These are phyloP conservation scores for Pontederia crassipes DNA, from an alignment of 176 grass and related monocot species.

Conservation along the genomic window DNA sequence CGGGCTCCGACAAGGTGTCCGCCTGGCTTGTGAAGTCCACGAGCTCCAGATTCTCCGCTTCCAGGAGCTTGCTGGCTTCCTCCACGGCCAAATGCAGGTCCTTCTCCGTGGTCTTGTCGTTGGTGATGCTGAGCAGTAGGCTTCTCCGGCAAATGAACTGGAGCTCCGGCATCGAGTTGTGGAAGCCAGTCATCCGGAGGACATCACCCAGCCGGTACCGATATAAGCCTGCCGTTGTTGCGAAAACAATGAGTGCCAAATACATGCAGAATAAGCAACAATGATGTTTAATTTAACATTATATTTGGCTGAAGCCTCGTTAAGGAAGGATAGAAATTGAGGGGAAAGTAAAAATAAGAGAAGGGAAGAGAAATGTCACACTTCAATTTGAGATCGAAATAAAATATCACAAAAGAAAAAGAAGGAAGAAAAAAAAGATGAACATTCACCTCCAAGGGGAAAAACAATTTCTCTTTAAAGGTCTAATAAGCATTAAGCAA, in stretches of 20 bases:
- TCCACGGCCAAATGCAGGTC: constrained; percentile 88
- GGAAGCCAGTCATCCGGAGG: constrained; percentile 51
- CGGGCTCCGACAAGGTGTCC: constrained; percentile 44
- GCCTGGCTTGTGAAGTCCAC: constrained; percentile 87
- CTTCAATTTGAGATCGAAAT: too few relatives aligned
- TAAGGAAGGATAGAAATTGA: too few relatives aligned
- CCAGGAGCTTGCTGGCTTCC: constrained; percentile 57
- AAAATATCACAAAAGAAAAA: too few relatives aligned
- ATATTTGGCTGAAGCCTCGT: too few relatives aligned
- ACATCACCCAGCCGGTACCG: constrained; percentile 81
- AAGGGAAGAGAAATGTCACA: too few relatives aligned
- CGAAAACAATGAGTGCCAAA: not conserved
- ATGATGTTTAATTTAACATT: not conserved
- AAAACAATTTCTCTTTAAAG: too few relatives aligned
- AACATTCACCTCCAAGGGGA: too few relatives aligned
- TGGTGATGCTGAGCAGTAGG: constrained; percentile 85
- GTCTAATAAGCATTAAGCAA: too few relatives aligned
- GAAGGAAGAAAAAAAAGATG: too few relatives aligned
- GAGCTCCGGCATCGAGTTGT: constrained; percentile 81
- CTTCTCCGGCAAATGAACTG: constrained; percentile 78
- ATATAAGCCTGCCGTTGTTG: constrained; percentile 46
- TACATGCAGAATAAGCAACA: not conserved
- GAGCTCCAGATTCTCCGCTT: constrained; percentile 76
- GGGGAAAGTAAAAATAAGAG: too few relatives aligned
- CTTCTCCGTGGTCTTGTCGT: constrained; percentile 96